Evolutionary conservation across 768 basidiomycete genomes (phyloP), one percentile per base, ranked within the genome.

Genomic region (Jaapia argillacea): DNA sequence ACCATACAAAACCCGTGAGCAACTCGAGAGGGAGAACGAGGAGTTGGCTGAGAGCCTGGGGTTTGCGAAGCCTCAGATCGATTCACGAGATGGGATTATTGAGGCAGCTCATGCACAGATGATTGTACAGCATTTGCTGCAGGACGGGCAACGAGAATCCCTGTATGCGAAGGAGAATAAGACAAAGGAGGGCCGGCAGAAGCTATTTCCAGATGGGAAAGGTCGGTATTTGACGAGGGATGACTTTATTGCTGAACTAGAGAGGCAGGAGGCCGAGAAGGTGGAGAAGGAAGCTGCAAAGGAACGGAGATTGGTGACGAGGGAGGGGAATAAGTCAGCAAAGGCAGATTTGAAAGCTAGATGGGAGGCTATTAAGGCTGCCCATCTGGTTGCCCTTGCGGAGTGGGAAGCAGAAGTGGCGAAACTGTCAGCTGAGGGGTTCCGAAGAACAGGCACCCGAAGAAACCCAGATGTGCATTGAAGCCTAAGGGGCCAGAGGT

Each of bases 51-150:
- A 27, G 23, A 47, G 41, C 36, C 47, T 56, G 26, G 28, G 26
- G 1, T 14, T 28, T 13, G 51, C 55, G 4, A 44, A 46, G 5
- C 23, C 42, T 10, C 47, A 50, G 21, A 41, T 51, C 16, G 23
- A 18, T 6, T 51, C 47, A 6, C 47, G 40, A 14, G 26, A 52
- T 6, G 44, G 27, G 24, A 51, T 51, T 4, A 46, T 47, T 23
- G 50, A 57, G 39, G 28, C 38, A 2, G n/a, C 38, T 3, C 36
- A 52, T 37, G 56, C 55, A 2, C 47, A 49, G 35, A 36, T 56
- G 6, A 40, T 55, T 5, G 37, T 57, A 26, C 57, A 58, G 43
- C 27, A 52, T 44, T 5, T 45, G n/a, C 44, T 20, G 21, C 36
- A 46, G 36, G 24, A 57, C 50, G 37, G 37, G 50, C 25, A 53